Evolutionary conservation across 768 basidiomycete species (phyloP), one percentile per base, ranked within the genome.

Genomic region (Pleurotus giganteus): DNA sequence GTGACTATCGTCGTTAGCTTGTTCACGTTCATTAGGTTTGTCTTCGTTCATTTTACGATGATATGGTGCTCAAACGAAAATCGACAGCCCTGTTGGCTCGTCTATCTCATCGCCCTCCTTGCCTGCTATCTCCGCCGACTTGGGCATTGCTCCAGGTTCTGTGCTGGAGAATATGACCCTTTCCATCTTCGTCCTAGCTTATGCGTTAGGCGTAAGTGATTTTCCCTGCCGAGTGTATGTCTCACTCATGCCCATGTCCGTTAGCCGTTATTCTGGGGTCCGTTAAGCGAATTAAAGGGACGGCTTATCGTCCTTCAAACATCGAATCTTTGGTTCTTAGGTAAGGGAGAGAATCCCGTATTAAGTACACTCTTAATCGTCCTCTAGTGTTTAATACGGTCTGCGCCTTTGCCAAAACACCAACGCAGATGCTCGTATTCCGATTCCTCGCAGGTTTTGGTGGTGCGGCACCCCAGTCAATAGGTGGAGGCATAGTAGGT

Each of bases 361-460:
- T 37, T 24, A 26, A 26, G 43, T 42, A 21, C 42, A 43, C 53
- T 55, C 15, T 42, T 3, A 23, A 13, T 59, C 19, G 13, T 26
- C 5, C 6, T 9, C 27, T 51, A 74, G 74, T 76, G 27, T 80
- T 77, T 68, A 81, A 80, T 57, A 72, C 75, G 12, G 58, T 68
- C 2, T 83, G 81, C 55, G 76, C 77, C 0, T 80, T 83, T 43
- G 75, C 84, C 2, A 74, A 71, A 36, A 81, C 72, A 26, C 74
- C 76, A 39, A 72, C 73, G 0, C 76, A 84, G 56, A 68, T 86
- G 56, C 73, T 86, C 42, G 76, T 73, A 0, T 86, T 86, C 57
- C 81, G 85, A 7, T 84, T 87, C 61, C 66, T 86, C 2, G 73
- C 84, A 2, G 85, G 86, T 12, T 67, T 88, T 11, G 86, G 86